Percentiles rank a stretch among this genome's conserved stretches.
Evolutionary conservation across 331 rosid species (phyloP).

Genomic region (Pyracantha coccinea): DNA sequence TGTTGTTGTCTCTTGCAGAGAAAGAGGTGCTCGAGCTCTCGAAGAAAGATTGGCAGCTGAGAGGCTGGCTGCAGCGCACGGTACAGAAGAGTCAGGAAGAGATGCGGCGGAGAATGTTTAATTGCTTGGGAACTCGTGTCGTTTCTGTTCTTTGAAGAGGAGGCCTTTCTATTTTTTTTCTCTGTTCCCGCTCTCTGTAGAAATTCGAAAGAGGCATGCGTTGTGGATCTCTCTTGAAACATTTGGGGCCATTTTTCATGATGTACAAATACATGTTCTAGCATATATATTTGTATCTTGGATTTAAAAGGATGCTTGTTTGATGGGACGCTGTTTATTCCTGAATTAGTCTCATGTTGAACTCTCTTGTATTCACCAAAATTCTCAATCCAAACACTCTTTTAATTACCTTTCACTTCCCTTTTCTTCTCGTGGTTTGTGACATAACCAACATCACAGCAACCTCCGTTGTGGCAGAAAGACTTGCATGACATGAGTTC

Average conservation of each 20-base stretch:
- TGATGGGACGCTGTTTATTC: too few species aligned
- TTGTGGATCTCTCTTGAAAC: not conserved
- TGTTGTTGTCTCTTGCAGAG: slow-evolving; percentile 40
- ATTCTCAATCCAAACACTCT: too few species aligned
- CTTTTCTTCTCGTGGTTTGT: too few species aligned
- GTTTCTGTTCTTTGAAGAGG: slow-evolving; percentile 13
- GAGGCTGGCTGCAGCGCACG: slow-evolving; percentile 47
- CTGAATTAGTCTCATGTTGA: too few species aligned
- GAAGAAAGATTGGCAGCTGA: slow-evolving; percentile 90
- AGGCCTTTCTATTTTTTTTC: not conserved
- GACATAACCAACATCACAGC: too few species aligned
- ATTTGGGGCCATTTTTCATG: not conserved
- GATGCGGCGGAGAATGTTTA: slow-evolving; percentile 53
- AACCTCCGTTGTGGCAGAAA: too few species aligned
- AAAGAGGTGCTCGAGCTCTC: slow-evolving; percentile 93
- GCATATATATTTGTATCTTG: not conserved
- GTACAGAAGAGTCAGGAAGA: slow-evolving; percentile 42
- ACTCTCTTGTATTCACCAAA: too few species aligned
- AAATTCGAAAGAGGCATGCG: not conserved
- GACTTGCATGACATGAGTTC: too few species aligned
- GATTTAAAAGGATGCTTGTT: too few species aligned
- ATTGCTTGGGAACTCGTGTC: slow-evolving; percentile 19
- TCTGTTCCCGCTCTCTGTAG: not conserved
- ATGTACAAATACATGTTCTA: not conserved
- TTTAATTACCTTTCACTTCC: too few species aligned